phyloP scores from a whole-genome alignment of 225 moss, liverwort and hornwort genomes.

The Rhytidiadelphus loreus region DNA sequence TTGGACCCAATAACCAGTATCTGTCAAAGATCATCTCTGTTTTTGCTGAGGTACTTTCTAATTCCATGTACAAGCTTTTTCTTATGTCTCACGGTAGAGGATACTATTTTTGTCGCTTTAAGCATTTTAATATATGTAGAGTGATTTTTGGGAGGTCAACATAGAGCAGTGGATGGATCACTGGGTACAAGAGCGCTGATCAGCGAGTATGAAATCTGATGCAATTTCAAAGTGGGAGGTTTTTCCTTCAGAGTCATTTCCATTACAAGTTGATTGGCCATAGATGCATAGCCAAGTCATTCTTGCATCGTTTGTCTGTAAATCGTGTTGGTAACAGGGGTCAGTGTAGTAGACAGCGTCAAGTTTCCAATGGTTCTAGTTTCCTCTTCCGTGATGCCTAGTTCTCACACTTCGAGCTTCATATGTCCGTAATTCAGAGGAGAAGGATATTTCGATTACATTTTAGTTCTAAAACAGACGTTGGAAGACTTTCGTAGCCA shows the following conservation, averaged over 20 bases:
- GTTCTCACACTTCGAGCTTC: background rate
- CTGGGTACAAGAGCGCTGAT: background rate
- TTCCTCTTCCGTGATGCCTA: background rate
- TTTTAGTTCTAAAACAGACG: background rate
- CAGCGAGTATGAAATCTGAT: background rate
- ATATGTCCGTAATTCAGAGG: background rate
- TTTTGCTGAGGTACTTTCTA: constrained; percentile 76
- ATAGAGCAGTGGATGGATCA: background rate
- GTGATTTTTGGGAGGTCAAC: background rate
- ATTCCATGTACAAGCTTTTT: background rate
- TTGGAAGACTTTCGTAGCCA: background rate
- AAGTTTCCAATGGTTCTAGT: background rate
- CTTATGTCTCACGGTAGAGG: background rate
- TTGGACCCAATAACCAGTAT: constrained; percentile 82
- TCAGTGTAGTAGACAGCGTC: background rate
- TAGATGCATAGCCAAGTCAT: background rate
- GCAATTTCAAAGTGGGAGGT: background rate
- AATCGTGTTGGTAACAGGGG: background rate
- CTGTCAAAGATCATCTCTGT: constrained; percentile 82
- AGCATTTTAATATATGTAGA: background rate
- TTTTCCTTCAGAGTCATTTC: background rate
- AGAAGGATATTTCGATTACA: background rate
- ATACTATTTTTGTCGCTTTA: background rate
- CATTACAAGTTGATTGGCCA: background rate
- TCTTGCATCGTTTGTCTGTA: no score